These are phyloP conservation scores for Calonectria pauciramosa DNA, from an alignment of 2,329 filamentous ascomycete genomes.

Conservation along the genomic window DNA sequence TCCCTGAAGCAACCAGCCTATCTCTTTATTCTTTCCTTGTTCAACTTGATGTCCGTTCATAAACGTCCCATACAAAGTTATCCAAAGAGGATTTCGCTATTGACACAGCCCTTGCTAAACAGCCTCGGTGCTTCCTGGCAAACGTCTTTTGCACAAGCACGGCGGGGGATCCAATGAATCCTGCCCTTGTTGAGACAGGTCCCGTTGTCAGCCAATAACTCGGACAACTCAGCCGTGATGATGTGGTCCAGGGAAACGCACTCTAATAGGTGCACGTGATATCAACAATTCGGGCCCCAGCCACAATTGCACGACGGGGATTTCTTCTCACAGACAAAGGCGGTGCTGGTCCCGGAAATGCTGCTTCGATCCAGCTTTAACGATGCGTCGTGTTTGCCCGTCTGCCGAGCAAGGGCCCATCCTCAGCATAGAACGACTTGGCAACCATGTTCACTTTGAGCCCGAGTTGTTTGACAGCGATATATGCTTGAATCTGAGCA, in stretches of 20 bases:
- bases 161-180: background rate
- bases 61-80: background rate
- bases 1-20: background rate
- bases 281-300: background rate
- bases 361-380: background rate
- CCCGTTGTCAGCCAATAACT: background rate
- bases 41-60: background rate
- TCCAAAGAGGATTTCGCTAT: background rate
- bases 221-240: background rate
- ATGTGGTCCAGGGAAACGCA: background rate
- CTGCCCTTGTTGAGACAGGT: background rate
- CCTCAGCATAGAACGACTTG: too few species aligned
- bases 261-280: background rate
- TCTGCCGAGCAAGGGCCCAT: too few species aligned
- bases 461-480: too few species aligned
- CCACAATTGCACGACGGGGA: background rate
- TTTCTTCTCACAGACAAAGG: background rate
- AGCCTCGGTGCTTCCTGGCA: background rate
- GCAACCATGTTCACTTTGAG: too few species aligned
- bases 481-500: too few species aligned
- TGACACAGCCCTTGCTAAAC: background rate
- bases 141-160: background rate
- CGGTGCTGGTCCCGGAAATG: background rate
- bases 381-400: too few species aligned
- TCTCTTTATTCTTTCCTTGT: conserved; percentile 7